phyloP scores from a whole-genome alignment of 2,329 filamentous ascomycete genomes.

The Westerdykella aurantiaca region DNA sequence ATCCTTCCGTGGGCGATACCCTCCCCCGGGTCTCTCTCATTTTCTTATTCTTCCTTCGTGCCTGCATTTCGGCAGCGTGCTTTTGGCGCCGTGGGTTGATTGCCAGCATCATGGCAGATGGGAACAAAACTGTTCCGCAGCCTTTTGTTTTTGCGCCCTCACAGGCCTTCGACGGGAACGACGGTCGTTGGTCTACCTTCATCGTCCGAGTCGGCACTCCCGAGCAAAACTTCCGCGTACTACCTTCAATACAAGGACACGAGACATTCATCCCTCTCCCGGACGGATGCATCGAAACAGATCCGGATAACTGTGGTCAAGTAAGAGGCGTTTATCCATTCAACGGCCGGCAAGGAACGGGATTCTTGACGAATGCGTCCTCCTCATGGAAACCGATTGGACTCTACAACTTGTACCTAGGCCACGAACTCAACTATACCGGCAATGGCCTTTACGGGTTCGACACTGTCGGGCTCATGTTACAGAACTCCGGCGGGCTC shows the following conservation, averaged over 20 bases:
- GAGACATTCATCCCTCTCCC: conserved; percentile 13
- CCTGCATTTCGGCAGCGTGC: not conserved
- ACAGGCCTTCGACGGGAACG: conserved; percentile 2
- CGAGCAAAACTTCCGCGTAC: conserved; percentile 23
- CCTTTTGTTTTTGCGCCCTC: conserved; percentile 4
- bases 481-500: conserved; percentile 3
- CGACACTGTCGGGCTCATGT: conserved; percentile 12
- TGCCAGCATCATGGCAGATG: conserved; percentile 7
- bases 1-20: too few relatives aligned
- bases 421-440: conserved; percentile 10
- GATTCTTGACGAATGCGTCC: conserved; percentile 9
- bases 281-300: conserved; percentile 7
- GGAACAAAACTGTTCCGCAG: conserved; percentile 6
- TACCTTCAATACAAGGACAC: conserved; percentile 21
- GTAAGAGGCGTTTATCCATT: conserved; percentile 11
- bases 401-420: conserved; percentile 7
- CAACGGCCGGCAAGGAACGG: conserved; percentile 7
- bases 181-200: conserved; percentile 22
- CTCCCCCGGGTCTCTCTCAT: too few relatives aligned
- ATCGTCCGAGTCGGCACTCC: conserved; percentile 23
- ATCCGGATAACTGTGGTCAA: conserved; percentile 5
- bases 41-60: too few relatives aligned
- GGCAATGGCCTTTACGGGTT: conserved; percentile 14
- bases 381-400: conserved; percentile 15
- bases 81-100: not conserved